A percentile compares a stretch with the other conserved stretches of the same genome.
Evolutionary conservation across 2,329 filamentous ascomycete species (phyloP).

Genomic region (Pseudovirgaria hyperparasitica): DNA sequence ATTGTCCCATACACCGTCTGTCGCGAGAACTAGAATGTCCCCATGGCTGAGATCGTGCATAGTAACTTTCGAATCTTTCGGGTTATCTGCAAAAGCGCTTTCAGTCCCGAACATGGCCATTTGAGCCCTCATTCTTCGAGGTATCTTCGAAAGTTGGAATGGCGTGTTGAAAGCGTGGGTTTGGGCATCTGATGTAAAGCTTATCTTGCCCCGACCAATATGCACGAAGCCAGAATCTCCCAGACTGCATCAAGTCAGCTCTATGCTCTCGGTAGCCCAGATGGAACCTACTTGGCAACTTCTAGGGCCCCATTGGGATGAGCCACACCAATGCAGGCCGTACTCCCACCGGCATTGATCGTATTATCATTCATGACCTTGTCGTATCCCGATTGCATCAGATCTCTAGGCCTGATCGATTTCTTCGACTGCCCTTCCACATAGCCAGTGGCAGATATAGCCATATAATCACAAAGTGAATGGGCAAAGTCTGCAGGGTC

Average conservation of each 20-base stretch:
- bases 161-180: conserved; percentile 98
- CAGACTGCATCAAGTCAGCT: conserved; percentile 34
- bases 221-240: conserved; percentile 92
- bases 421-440: conserved; percentile 23
- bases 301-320: conserved; percentile 62
- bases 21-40: conserved; percentile 86
- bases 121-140: conserved; percentile 64
- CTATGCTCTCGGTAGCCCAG: too few species aligned
- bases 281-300: conserved; percentile 56
- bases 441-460: conserved; percentile 54
- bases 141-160: conserved; percentile 83
- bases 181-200: conserved; percentile 71
- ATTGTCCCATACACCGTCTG: conserved; percentile 94
- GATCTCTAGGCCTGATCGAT: conserved; percentile 46
- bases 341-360: conserved; percentile 77
- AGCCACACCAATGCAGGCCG: conserved; percentile 76
- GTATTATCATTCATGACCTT: conserved; percentile 60
- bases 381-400: conserved; percentile 80
- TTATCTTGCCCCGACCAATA: conserved; percentile 72
- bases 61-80: conserved; percentile 69
- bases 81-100: conserved; percentile 64
- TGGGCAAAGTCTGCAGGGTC: conserved; percentile 95
- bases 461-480: conserved; percentile 88
- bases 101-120: conserved; percentile 65
- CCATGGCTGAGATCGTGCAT: conserved; percentile 71